phyloP scores from a whole-genome alignment of 176 grass and related monocot species.

The bread wheat (Triticum aestivum) region DNA sequence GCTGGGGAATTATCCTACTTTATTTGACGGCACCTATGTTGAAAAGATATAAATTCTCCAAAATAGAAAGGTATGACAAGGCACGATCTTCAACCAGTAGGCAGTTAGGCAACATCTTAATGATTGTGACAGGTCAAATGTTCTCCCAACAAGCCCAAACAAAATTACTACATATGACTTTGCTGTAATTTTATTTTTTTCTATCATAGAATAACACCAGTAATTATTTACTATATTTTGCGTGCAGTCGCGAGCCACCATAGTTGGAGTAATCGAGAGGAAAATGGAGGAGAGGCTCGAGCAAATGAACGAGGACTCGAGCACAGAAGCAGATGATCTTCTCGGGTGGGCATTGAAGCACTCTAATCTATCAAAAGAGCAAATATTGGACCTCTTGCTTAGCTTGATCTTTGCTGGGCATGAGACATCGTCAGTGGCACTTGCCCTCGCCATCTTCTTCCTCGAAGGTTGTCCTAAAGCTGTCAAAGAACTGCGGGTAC shows the following conservation, averaged over 20 bases:
- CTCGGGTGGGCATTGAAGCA: slow-evolving; percentile 81
- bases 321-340: slow-evolving; percentile 75
- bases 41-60: slow-evolving; percentile 24
- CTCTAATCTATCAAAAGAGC: slow-evolving; percentile 68
- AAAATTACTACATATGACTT: not conserved
- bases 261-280: slow-evolving; percentile 76
- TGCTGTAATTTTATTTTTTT: not conserved
- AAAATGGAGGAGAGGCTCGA: slow-evolving; percentile 69
- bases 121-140: not conserved
- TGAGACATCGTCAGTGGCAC: slow-evolving; percentile 89
- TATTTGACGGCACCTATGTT: not conserved
- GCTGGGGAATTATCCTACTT: not conserved
- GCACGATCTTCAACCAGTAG: slow-evolving; percentile 23
- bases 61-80: slow-evolving; percentile 11
- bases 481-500: slow-evolving; percentile 59
- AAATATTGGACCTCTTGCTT: slow-evolving; percentile 87
- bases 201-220: not conserved
- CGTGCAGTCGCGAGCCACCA: slow-evolving; percentile 61
- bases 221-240: not conserved
- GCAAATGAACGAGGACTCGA: slow-evolving; percentile 32
- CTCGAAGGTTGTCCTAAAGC: slow-evolving; percentile 78
- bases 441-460: slow-evolving; percentile 85
- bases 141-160: not conserved
- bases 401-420: slow-evolving; percentile 92
- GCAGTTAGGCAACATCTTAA: slow-evolving; percentile 23